Conservation (phyloP, 1,284 basidiomycete species). For the Malassezia nana region DNA sequence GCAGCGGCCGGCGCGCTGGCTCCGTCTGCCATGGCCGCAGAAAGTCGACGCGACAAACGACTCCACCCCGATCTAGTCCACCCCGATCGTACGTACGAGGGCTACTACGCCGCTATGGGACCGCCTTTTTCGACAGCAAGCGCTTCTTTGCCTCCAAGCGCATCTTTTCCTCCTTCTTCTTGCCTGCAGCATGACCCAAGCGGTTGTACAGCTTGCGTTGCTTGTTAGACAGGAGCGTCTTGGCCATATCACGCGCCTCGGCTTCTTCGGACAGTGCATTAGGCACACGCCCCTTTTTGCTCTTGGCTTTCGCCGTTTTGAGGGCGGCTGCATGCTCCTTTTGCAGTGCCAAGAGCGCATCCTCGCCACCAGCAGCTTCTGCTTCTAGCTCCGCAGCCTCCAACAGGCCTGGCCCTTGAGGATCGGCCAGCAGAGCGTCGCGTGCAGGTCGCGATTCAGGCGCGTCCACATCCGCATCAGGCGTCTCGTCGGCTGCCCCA, state of each 20-base stretch:
- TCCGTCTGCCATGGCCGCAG: slow-evolving; percentile 1
- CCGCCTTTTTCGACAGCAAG: slow-evolving; percentile 20
- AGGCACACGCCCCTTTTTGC: slow-evolving; percentile 38
- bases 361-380: slow-evolving; percentile 75
- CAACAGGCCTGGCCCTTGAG: slow-evolving; percentile 58
- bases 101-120: background rate
- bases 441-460: slow-evolving; percentile 20
- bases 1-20: background rate
- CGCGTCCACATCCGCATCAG: slow-evolving; percentile 50
- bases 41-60: background rate
- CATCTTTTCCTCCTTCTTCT: slow-evolving; percentile 60
- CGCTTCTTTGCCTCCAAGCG: slow-evolving; percentile 39
- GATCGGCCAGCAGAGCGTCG: slow-evolving; percentile 55
- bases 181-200: slow-evolving; percentile 78
- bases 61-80: slow-evolving; percentile 4
- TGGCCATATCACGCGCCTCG: slow-evolving; percentile 61
- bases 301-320: slow-evolving; percentile 31
- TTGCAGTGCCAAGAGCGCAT: slow-evolving; percentile 66
- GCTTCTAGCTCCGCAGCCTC: slow-evolving; percentile 86
- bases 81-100: slow-evolving; percentile 4
- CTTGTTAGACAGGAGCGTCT: slow-evolving; percentile 97
- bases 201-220: slow-evolving; percentile 91
- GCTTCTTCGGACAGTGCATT: slow-evolving; percentile 57
- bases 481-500: slow-evolving; percentile 33
- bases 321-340: slow-evolving; percentile 29